Percentiles rank a stretch among this genome's conserved stretches.
These are phyloP conservation scores for Dothistroma septosporum DNA, from an alignment of 2,329 filamentous ascomycete species.

Conservation along the genomic window DNA sequence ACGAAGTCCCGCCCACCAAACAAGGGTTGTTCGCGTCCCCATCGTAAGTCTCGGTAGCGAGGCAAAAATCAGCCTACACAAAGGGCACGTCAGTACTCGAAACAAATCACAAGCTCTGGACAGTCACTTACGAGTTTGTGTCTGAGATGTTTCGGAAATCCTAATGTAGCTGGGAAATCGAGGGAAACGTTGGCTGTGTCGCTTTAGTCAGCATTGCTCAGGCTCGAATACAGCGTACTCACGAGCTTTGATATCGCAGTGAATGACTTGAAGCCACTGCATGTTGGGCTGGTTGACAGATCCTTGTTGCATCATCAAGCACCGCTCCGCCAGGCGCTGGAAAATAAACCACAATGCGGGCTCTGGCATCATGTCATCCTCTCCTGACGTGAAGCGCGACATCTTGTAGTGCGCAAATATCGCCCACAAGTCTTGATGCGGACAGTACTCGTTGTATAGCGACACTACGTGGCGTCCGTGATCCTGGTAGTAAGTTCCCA, in stretches of 20 bases:
- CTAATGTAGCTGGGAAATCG: background rate
- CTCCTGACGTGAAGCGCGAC: background rate
- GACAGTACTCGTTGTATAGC: background rate
- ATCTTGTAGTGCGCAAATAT: background rate
- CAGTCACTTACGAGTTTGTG: conserved; percentile 2
- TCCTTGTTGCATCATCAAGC: conserved; percentile 17
- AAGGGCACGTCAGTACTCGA: background rate
- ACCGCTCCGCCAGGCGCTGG: conserved; percentile 13
- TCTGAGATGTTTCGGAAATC: background rate
- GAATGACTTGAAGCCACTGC: conserved; percentile 12
- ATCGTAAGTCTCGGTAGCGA: conserved; percentile 6
- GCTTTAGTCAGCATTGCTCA: background rate
- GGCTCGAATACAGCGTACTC: background rate
- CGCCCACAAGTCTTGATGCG: background rate
- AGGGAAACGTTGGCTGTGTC: conserved; percentile 15
- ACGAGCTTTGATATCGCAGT: conserved; percentile 18
- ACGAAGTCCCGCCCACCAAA: background rate
- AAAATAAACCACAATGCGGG: conserved; percentile 17
- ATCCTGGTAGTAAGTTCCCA: background rate
- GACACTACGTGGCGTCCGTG: background rate
- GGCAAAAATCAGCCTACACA: conserved; percentile 9
- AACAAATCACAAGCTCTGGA: background rate
- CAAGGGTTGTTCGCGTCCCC: conserved; percentile 8
- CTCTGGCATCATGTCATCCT: conserved; percentile 12
- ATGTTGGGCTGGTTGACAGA: background rate